phyloP scores from a whole-genome alignment of 2,329 filamentous ascomycete species.

The Calonectria hongkongensis region DNA sequence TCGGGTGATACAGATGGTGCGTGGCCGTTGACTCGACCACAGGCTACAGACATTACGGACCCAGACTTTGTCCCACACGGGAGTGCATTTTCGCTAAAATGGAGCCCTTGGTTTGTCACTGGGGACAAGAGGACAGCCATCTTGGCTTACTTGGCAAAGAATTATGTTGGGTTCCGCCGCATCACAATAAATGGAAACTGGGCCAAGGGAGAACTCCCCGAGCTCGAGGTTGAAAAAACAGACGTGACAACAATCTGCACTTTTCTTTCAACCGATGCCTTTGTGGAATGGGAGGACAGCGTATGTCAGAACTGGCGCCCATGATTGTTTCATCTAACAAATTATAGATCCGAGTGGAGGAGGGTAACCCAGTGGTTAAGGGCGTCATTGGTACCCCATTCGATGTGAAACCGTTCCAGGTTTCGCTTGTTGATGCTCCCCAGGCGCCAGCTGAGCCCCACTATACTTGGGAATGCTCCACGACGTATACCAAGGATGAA shows the following conservation, averaged over 20 bases:
- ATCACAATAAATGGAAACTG: conserved; percentile 64
- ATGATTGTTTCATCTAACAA: conserved; percentile 31
- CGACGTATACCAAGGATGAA: conserved; percentile 63
- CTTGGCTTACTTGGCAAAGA: conserved; percentile 70
- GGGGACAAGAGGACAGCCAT: conserved; percentile 63
- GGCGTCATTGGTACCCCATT: conserved; percentile 73
- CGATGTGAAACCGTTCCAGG: conserved; percentile 69
- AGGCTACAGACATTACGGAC: conserved; percentile 62
- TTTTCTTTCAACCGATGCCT: conserved; percentile 70
- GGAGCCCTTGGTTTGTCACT: conserved; percentile 71
- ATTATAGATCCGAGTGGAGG: conserved; percentile 65
- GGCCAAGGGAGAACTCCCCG: conserved; percentile 59
- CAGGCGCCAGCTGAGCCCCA: conserved; percentile 59
- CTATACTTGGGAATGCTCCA: conserved; percentile 65
- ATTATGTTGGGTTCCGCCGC: conserved; percentile 74
- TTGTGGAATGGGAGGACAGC: conserved; percentile 73
- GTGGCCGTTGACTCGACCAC: conserved; percentile 36
- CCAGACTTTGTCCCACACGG: conserved; percentile 69
- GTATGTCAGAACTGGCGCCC: conserved; percentile 56
- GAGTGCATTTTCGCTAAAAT: conserved; percentile 71
- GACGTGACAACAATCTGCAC: conserved; percentile 71
- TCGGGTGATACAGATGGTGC: not conserved
- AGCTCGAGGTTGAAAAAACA: conserved; percentile 61
- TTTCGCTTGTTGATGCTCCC: conserved; percentile 61
- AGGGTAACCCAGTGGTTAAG: conserved; percentile 64